These are phyloP conservation scores for Pythium insidiosum DNA, from an alignment of 352 stramenopile genomes.

Conservation along the genomic window DNA sequence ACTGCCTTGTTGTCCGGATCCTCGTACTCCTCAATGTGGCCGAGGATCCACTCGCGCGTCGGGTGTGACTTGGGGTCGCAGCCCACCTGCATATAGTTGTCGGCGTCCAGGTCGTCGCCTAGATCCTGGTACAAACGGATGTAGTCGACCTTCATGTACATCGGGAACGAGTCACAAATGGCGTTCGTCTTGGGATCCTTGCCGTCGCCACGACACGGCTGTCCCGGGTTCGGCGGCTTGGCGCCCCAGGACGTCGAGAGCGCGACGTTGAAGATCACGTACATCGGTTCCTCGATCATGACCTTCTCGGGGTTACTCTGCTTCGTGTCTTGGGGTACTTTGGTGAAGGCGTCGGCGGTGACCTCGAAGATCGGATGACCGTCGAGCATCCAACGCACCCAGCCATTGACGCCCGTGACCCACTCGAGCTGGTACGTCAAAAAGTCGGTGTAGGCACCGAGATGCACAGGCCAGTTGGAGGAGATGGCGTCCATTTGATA, in stretches of 20 bases:
- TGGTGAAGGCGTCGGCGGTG: constrained; percentile 26
- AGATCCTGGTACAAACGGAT: constrained; percentile 56
- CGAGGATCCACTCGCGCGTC: constrained; percentile 56
- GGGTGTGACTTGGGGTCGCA: constrained; percentile 52
- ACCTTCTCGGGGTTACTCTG: constrained; percentile 44
- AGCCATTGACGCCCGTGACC: constrained; percentile 40
- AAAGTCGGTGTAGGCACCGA: constrained; percentile 36
- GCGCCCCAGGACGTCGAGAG: constrained; percentile 80
- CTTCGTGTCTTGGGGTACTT: constrained; percentile 30
- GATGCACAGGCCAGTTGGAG: constrained; percentile 43
- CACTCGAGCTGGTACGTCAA: constrained; percentile 53
- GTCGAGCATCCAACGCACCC: constrained; percentile 53
- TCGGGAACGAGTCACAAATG: constrained; percentile 58
- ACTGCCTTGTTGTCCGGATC: constrained; percentile 39
- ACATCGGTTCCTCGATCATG: constrained; percentile 85
- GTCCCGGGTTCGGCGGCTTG: constrained; percentile 33
- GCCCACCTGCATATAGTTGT: constrained; percentile 42
- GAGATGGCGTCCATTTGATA: constrained; percentile 64
- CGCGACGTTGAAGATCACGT: constrained; percentile 90
- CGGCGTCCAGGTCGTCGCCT: constrained; percentile 15
- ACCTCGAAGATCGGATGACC: constrained; percentile 43
- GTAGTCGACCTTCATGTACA: constrained; percentile 72
- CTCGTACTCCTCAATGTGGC: constrained; percentile 47
- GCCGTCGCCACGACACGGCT: constrained; percentile 34
- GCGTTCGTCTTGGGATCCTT: constrained; percentile 18